A percentile compares a stretch with the other conserved stretches of the same genome.
Evolutionary conservation across 2,329 filamentous ascomycete species (phyloP).

Genomic region (Fusarium sp.): DNA sequence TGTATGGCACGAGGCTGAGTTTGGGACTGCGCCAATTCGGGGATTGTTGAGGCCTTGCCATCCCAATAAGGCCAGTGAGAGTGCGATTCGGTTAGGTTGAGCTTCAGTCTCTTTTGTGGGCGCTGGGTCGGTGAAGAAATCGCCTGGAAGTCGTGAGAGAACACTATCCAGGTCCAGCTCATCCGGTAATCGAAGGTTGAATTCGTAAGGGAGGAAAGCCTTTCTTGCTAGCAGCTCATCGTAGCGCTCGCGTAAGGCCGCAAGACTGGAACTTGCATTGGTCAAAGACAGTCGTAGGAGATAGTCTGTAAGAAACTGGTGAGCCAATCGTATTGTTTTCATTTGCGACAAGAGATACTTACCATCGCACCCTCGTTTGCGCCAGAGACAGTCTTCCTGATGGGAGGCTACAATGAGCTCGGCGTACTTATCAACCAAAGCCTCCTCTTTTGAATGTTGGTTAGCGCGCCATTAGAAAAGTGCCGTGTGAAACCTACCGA

Average conservation of each 20-base stretch:
- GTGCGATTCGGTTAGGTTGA: constrained; percentile 70
- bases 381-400: constrained; percentile 86
- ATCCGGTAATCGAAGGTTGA: constrained; percentile 70
- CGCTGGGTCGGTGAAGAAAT: constrained; percentile 66
- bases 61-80: constrained; percentile 78
- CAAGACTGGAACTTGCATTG: constrained; percentile 70
- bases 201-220: constrained; percentile 71
- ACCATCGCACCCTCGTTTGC: constrained; percentile 88
- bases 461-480: constrained; percentile 38
- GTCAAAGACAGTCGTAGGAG: constrained; percentile 73
- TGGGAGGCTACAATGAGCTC: constrained; percentile 82
- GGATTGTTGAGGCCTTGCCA: constrained; percentile 76
- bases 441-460: constrained; percentile 62
- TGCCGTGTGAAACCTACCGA: constrained; percentile 55
- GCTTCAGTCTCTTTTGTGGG: constrained; percentile 47
- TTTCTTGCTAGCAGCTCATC: constrained; percentile 69
- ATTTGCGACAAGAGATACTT: constrained; percentile 41
- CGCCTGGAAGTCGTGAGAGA: constrained; percentile 63
- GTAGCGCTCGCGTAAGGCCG: constrained; percentile 73
- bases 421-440: constrained; percentile 81
- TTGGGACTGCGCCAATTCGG: constrained; percentile 72
- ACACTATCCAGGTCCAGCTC: constrained; percentile 65
- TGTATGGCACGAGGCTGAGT: constrained; percentile 83
- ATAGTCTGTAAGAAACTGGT: constrained; percentile 59
- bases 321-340: constrained; percentile 41